Conservation (phyloP, 805 yeast genomes). For the Myxozyma vanderwaltii region DNA sequence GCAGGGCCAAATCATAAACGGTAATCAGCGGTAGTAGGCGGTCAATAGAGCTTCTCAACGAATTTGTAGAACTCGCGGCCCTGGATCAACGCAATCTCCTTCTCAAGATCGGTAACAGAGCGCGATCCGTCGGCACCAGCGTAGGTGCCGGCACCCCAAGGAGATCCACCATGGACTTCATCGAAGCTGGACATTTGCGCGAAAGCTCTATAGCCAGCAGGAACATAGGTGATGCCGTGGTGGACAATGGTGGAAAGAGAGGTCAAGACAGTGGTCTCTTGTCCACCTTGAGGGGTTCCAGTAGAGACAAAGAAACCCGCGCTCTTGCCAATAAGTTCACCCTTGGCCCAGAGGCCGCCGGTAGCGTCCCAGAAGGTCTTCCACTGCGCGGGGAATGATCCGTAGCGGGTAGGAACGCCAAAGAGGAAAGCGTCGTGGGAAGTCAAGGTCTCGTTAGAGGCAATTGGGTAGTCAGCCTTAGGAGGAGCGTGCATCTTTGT, state of each 20-base stretch:
- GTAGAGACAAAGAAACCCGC: constrained; percentile 74
- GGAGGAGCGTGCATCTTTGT: constrained; percentile 64
- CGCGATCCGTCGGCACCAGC: constrained; percentile 80
- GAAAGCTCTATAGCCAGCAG: constrained; percentile 71
- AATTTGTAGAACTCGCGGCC: constrained; percentile 64
- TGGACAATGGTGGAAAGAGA: constrained; percentile 63
- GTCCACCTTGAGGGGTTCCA: constrained; percentile 77
- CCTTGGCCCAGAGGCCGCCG: constrained; percentile 63
- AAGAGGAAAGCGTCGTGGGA: constrained; percentile 73
- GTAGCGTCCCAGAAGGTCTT: constrained; percentile 74
- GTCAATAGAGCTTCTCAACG: constrained; percentile 35
- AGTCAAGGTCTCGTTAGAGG: constrained; percentile 56
- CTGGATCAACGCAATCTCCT: constrained; percentile 64
- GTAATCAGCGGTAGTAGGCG: no score
- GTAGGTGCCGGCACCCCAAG: constrained; percentile 85
- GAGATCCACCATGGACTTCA: constrained; percentile 77
- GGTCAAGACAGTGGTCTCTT: constrained; percentile 67
- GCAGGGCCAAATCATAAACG: not conserved
- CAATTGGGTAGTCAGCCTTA: constrained; percentile 53
- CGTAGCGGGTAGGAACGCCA: constrained; percentile 81
- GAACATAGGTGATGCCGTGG: constrained; percentile 76
- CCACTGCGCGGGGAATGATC: constrained; percentile 76
- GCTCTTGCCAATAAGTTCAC: constrained; percentile 61
- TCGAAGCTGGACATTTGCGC: constrained; percentile 57
- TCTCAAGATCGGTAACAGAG: constrained; percentile 63